Percentiles rank a stretch among this genome's conserved stretches.
These are phyloP conservation scores for Helotiales sp. DNA, from an alignment of 2,329 filamentous ascomycete species.

Conservation along the genomic window DNA sequence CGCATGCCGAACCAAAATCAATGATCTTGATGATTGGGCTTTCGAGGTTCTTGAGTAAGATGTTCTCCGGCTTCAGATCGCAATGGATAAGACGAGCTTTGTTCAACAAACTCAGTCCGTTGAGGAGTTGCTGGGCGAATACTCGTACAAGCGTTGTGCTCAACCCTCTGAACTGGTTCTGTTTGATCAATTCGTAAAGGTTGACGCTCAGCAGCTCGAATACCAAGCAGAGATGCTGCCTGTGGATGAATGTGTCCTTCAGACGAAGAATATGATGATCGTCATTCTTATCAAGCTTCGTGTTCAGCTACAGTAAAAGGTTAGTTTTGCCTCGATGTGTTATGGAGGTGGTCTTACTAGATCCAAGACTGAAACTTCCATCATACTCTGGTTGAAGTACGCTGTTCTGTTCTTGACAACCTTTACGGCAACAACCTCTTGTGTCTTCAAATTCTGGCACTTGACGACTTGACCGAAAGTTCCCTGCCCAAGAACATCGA, in stretches of 20 bases:
- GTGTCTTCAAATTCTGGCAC: conserved; percentile 97
- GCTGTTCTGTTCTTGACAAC: conserved; percentile 99
- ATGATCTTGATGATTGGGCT: conserved; percentile 99
- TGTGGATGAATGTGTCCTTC: conserved; percentile 97
- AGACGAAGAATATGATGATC: conserved; percentile 93
- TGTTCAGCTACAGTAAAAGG: conserved; percentile 72
- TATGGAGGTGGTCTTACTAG: conserved; percentile 61
- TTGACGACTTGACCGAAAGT: conserved; percentile 99
- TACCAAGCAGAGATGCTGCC: conserved; percentile 94
- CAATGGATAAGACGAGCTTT: conserved; percentile 98
- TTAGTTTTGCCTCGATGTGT: conserved; percentile 17
- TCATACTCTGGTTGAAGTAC: conserved; percentile 99
- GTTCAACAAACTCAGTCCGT: conserved; percentile 88
- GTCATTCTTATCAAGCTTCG: conserved; percentile 98
- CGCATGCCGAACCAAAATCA: conserved; percentile 97
- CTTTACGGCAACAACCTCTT: conserved; percentile 98
- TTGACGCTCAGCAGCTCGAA: conserved; percentile 98
- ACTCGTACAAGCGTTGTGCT: conserved; percentile 97
- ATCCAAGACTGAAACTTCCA: conserved; percentile 98
- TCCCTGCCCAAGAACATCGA: conserved; percentile 95
- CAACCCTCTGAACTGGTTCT: conserved; percentile 96
- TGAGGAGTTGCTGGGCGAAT: conserved; percentile 95
- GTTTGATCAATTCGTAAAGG: conserved; percentile 97
- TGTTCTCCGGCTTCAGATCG: conserved; percentile 98
- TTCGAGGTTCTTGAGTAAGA: conserved; percentile 95